These are phyloP conservation scores for Talaromyces thailandensis DNA, from an alignment of 495 filamentous ascomycete genomes.

Conservation along the genomic window DNA sequence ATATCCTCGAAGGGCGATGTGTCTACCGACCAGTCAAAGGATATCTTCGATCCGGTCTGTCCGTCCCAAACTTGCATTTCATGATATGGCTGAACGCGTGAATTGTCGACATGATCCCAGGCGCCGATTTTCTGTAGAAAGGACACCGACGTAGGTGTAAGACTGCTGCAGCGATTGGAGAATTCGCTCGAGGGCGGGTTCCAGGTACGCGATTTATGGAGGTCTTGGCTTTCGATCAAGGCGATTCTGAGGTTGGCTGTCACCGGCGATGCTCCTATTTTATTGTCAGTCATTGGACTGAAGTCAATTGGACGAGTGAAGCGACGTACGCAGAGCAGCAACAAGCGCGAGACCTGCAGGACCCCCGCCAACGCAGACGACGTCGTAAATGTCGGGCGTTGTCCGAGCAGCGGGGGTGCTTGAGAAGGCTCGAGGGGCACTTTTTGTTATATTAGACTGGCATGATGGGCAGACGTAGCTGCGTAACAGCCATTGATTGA, in stretches of 20 bases:
- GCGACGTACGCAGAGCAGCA: slow-evolving; percentile 67
- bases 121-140: slow-evolving; percentile 74
- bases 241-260: slow-evolving; percentile 76
- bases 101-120: slow-evolving; percentile 64
- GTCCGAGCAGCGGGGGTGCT: slow-evolving; percentile 10
- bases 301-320: slow-evolving; percentile 5
- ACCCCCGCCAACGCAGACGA: slow-evolving; percentile 94
- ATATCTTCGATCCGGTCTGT: slow-evolving; percentile 73
- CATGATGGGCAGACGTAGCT: slow-evolving; percentile 36
- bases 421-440: slow-evolving; percentile 21
- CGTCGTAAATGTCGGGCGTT: slow-evolving; percentile 65
- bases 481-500: slow-evolving; percentile 23
- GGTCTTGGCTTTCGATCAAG: slow-evolving; percentile 82
- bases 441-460: slow-evolving; percentile 16
- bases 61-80: slow-evolving; percentile 98
- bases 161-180: slow-evolving; percentile 89
- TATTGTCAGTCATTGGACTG: not conserved
- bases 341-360: slow-evolving; percentile 86
- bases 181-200: slow-evolving; percentile 57
- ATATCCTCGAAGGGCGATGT: slow-evolving; percentile 36
- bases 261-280: slow-evolving; percentile 53
- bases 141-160: slow-evolving; percentile 73
- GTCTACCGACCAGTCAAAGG: slow-evolving; percentile 67
- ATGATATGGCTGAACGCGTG: slow-evolving; percentile 76
- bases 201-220: slow-evolving; percentile 55